Conservation (phyloP, 1,284 basidiomycete species). For the Psilocybe mexicana region DNA sequence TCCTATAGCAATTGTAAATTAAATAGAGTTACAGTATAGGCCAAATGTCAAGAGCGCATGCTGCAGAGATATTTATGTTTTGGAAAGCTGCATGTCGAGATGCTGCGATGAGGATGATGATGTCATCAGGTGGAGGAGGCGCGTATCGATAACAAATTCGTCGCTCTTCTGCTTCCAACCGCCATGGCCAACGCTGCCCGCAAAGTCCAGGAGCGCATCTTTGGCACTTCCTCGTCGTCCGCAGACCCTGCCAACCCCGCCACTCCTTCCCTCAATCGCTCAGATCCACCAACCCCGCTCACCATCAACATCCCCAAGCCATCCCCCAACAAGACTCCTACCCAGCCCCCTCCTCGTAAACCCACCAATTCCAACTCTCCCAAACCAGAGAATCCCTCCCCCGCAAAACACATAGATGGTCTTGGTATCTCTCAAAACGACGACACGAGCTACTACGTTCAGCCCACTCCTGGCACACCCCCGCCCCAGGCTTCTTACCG, state of each 20-base stretch:
- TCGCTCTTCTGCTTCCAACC: background rate
- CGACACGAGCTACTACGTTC: background rate
- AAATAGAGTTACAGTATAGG: too few relatives aligned
- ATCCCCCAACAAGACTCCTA: constrained; percentile 28
- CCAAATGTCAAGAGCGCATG: too few relatives aligned
- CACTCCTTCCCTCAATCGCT: constrained; percentile 9
- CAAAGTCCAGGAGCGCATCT: constrained; percentile 19
- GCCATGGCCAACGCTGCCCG: constrained; percentile 19
- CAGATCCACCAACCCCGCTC: constrained; percentile 36
- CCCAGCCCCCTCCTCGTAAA: constrained; percentile 46
- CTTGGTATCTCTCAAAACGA: constrained; percentile 2
- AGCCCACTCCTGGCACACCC: constrained; percentile 13
- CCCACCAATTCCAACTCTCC: constrained; percentile 31
- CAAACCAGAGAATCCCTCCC: constrained; percentile 22
- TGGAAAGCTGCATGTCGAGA: too few relatives aligned
- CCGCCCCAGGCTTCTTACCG: constrained; percentile 45
- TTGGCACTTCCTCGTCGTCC: constrained; percentile 4
- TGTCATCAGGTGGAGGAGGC: constrained; percentile 2
- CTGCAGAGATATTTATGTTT: too few relatives aligned
- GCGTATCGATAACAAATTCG: constrained; percentile 5
- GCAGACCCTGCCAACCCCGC: background rate
- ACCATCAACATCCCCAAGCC: constrained; percentile 81
- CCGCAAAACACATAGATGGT: background rate
- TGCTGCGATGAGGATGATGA: background rate
- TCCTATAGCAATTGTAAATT: too few relatives aligned